A percentile compares a stretch with the other conserved stretches of the same genome.
phyloP scores from a whole-genome alignment of 192 early-diverging fungal genomes.

The Linnemannia hyalina region DNA sequence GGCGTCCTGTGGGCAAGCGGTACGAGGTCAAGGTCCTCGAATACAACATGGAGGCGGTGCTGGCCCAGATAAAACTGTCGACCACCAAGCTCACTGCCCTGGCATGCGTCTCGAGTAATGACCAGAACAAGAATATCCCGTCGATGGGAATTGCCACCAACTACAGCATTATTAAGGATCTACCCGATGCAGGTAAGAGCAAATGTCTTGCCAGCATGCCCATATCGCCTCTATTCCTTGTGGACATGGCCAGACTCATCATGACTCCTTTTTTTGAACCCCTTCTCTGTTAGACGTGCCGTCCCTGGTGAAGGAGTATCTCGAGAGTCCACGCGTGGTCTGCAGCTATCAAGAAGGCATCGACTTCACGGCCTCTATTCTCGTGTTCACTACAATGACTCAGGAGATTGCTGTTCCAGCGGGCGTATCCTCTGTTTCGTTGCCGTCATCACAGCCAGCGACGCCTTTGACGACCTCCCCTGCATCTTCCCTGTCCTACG shows the following conservation, averaged over 20 bases:
- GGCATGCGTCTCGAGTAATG: constrained; percentile 7
- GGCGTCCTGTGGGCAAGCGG: constrained; percentile 14
- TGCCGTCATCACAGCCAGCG: background rate
- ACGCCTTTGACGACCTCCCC: background rate
- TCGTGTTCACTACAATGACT: constrained; percentile 3
- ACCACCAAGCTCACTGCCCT: constrained; percentile 11
- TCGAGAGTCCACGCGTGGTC: background rate
- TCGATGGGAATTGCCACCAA: background rate
- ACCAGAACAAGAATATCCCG: background rate
- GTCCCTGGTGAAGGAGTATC: background rate
- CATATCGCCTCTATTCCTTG: background rate
- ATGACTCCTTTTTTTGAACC: background rate
- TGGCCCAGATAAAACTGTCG: constrained; percentile 3
- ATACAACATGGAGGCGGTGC: background rate
- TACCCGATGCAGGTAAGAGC: constrained; percentile 9
- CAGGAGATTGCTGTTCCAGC: constrained; percentile 19
- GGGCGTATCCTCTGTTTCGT: constrained; percentile 3
- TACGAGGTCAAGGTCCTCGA: constrained; percentile 14
- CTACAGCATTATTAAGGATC: constrained; percentile 12
- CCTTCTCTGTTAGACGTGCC: constrained; percentile 6
- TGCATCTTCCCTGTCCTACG: background rate
- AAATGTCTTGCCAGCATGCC: constrained; percentile 6
- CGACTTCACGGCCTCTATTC: background rate
- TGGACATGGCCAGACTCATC: background rate
- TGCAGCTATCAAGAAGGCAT: background rate